phyloP scores from a whole-genome alignment of 257 asterid species.

The Verbascum thapsus region DNA sequence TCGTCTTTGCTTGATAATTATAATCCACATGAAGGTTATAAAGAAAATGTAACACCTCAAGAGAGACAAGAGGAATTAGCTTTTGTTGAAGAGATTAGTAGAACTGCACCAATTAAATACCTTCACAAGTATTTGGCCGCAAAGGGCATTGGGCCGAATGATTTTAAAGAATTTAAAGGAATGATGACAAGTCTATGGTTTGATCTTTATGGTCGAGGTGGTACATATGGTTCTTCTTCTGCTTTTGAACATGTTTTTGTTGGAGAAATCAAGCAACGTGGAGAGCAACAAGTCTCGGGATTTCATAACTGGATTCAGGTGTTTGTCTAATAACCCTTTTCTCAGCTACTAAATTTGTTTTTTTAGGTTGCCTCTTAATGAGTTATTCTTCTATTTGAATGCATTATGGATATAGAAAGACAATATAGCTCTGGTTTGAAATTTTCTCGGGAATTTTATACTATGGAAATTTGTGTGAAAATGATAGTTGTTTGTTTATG shows the following conservation, averaged over 20 bases:
- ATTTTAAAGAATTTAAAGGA: slow-evolving; percentile 63
- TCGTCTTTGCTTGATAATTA: slow-evolving; percentile 93
- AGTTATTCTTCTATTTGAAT: slow-evolving; percentile 8
- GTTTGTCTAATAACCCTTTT: slow-evolving; percentile 16
- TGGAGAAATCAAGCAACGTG: slow-evolving; percentile 85
- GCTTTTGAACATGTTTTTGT: slow-evolving; percentile 99
- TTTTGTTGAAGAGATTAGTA: slow-evolving; percentile 87
- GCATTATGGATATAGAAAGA: not conserved
- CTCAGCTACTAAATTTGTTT: slow-evolving; percentile 1
- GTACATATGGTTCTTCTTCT: slow-evolving; percentile 79
- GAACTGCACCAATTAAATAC: slow-evolving; percentile 89
- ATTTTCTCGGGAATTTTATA: slow-evolving; percentile 3
- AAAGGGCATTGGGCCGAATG: slow-evolving; percentile 54
- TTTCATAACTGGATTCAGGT: slow-evolving; percentile 99
- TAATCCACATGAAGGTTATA: slow-evolving; percentile 80
- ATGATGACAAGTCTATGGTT: slow-evolving; percentile 78
- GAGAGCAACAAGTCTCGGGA: slow-evolving; percentile 84
- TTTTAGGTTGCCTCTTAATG: not conserved
- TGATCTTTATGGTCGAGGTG: slow-evolving; percentile 85
- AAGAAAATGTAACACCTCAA: slow-evolving; percentile 77
- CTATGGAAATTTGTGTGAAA: too few species aligned
- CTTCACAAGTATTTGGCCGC: slow-evolving; percentile 70
- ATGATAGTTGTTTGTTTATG: too few species aligned
- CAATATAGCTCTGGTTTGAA: not conserved
- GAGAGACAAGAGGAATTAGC: slow-evolving; percentile 86